These are phyloP conservation scores for Malus hybrid DNA, from an alignment of 331 rosid species.

Conservation along the genomic window DNA sequence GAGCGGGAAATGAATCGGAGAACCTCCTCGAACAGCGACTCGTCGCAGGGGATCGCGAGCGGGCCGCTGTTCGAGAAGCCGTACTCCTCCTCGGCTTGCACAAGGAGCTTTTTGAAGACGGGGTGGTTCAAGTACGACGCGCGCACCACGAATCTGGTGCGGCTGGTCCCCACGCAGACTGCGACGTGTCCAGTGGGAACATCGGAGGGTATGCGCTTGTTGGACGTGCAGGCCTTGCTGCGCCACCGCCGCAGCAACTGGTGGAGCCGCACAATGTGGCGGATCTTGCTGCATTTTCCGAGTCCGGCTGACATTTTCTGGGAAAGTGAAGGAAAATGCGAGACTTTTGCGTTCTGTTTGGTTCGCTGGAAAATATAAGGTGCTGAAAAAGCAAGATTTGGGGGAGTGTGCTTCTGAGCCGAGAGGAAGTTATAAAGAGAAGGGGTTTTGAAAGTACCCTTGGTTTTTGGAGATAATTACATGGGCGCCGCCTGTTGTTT, in stretches of 20 bases:
- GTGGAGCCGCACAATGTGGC: constrained; percentile 83
- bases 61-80: constrained; percentile 72
- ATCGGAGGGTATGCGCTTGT: constrained; percentile 60
- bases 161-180: constrained; percentile 56
- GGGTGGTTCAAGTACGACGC: constrained; percentile 89
- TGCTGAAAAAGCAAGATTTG: background rate
- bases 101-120: constrained; percentile 63
- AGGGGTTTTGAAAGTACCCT: background rate
- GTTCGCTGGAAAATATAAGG: too few species aligned
- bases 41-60: constrained; percentile 79
- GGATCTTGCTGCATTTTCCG: constrained; percentile 81
- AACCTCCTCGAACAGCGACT: constrained; percentile 54
- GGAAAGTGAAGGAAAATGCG: constrained; percentile 6
- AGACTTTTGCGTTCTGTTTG: too few species aligned
- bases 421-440: constrained; percentile 17
- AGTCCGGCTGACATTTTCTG: constrained; percentile 39
- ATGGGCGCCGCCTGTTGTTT: background rate
- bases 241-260: constrained; percentile 92
- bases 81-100: constrained; percentile 75
- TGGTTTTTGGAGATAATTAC: constrained; percentile 36
- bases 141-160: constrained; percentile 59
- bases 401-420: constrained; percentile 3
- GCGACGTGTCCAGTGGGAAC: constrained; percentile 94
- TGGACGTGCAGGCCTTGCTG: constrained; percentile 66
- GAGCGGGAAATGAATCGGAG: constrained; percentile 58